Conservation (phyloP, 108 stramenopile species). For the Cyclotella kingstonii region DNA sequence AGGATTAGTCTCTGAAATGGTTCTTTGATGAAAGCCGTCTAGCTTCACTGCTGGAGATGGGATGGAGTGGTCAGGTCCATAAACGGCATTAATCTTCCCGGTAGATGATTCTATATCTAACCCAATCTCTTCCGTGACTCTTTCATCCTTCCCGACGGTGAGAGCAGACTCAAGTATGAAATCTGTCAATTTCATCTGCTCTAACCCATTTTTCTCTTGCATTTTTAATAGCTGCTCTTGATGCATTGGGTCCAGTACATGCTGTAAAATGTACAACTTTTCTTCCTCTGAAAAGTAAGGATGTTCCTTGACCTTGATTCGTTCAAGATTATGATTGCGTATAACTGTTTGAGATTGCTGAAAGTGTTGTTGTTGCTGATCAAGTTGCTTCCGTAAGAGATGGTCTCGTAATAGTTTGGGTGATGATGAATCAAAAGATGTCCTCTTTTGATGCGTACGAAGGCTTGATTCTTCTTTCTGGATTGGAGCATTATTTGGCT, state of each 20-base stretch:
- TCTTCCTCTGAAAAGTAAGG: constrained; percentile 1
- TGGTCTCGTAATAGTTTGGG: too few species aligned
- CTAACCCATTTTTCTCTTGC: background rate
- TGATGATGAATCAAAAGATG: too few species aligned
- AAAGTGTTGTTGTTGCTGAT: background rate
- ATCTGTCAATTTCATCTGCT: constrained; percentile 1
- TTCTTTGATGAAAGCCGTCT: too few species aligned
- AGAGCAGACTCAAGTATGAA: background rate
- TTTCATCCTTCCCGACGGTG: too few species aligned
- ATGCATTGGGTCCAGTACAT: background rate
- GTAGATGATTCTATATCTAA: background rate
- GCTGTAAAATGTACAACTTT: background rate
- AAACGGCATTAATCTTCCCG: too few species aligned
- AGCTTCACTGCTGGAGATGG: background rate
- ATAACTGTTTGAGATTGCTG: background rate
- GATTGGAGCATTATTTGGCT: too few species aligned
- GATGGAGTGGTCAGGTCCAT: background rate
- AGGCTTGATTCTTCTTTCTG: too few species aligned
- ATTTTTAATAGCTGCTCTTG: constrained; percentile 2
- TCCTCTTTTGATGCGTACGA: too few species aligned
- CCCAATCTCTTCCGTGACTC: background rate
- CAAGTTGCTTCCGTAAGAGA: background rate
- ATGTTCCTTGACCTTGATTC: background rate
- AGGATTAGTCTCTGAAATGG: background rate
- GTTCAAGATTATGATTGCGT: background rate